Evolutionary conservation across 495 filamentous ascomycete genomes (phyloP).

Genomic region (Hypoxylon perforatum): DNA sequence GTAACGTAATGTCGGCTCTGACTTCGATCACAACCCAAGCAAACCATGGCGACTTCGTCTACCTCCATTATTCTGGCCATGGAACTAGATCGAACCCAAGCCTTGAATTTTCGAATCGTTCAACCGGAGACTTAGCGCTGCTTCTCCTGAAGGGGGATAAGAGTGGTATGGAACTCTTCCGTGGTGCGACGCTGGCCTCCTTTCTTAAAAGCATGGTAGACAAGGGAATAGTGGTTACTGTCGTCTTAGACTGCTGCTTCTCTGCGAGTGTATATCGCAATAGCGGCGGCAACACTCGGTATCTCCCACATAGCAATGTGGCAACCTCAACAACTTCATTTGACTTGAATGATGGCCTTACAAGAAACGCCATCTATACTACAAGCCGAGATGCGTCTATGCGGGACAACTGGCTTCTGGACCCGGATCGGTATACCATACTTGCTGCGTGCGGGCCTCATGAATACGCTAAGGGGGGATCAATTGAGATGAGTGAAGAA

Average conservation of each 20-base stretch:
- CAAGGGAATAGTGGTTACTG: slow-evolving; percentile 32
- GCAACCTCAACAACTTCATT: too few relatives aligned
- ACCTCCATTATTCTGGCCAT: slow-evolving; percentile 50
- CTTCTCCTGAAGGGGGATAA: slow-evolving; percentile 26
- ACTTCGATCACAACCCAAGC: too few relatives aligned
- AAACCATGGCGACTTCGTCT: slow-evolving; percentile 39
- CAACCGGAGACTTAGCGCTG: slow-evolving; percentile 37
- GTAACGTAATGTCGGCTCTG: too few relatives aligned
- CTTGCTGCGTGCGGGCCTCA: not conserved
- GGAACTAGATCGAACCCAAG: slow-evolving; percentile 23
- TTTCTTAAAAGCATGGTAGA: slow-evolving; percentile 39
- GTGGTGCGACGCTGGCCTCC: slow-evolving; percentile 22
- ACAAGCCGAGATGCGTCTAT: not conserved
- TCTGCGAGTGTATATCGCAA: slow-evolving; percentile 12
- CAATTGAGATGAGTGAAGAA: not conserved
- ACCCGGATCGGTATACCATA: not conserved
- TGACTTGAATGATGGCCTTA: too few relatives aligned
- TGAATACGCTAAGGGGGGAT: not conserved
- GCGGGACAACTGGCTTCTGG: not conserved
- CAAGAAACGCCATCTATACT: too few relatives aligned
- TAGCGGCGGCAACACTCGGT: too few relatives aligned
- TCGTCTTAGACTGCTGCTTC: slow-evolving; percentile 47
- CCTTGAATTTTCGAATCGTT: slow-evolving; percentile 12
- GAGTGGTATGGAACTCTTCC: slow-evolving; percentile 13
- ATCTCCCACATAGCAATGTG: too few relatives aligned